A percentile compares a stretch with the other conserved stretches of the same genome.
Evolutionary conservation across 2,329 filamentous ascomycete genomes (phyloP).

Genomic region (Raffaelea albimanens): DNA sequence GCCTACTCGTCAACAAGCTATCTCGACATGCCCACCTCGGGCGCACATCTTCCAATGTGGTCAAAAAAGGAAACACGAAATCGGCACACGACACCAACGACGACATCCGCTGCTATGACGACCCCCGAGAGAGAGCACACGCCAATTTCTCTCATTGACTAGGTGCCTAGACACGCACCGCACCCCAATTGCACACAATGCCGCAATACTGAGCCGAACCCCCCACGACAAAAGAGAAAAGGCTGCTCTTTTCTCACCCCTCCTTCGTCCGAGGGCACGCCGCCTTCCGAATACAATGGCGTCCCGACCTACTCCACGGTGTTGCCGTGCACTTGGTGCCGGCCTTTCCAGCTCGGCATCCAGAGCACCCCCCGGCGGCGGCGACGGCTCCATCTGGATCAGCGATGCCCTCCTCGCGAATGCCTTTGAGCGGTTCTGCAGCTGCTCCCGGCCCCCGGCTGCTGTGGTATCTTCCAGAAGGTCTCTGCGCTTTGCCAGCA

Average conservation of each 20-base stretch:
- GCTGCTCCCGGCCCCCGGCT: background rate
- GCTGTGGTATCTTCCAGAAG: too few relatives aligned
- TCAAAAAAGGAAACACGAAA: too few relatives aligned
- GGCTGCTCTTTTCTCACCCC: background rate
- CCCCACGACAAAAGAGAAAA: background rate
- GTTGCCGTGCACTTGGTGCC: background rate
- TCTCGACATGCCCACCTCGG: too few relatives aligned
- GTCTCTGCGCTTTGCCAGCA: conserved; percentile 26
- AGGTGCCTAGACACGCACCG: too few relatives aligned
- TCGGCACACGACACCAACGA: too few relatives aligned
- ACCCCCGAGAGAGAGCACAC: too few relatives aligned
- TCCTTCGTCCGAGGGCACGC: background rate
- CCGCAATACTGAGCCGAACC: too few relatives aligned
- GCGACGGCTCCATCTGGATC: conserved; percentile 47
- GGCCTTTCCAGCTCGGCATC: conserved; percentile 34
- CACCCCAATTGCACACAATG: too few relatives aligned
- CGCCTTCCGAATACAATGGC: background rate
- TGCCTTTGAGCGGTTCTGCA: conserved; percentile 38
- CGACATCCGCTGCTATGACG: too few relatives aligned
- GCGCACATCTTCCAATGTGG: too few relatives aligned
- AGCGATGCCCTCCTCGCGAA: conserved; percentile 44
- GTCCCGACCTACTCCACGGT: background rate
- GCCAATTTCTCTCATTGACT: too few relatives aligned
- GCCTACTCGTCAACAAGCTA: background rate
- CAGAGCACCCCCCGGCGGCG: conserved; percentile 15